A percentile compares a stretch with the other conserved stretches of the same genome.
These are phyloP conservation scores for Waltergamsia citrina DNA, from an alignment of 2,329 filamentous ascomycete species.

Conservation along the genomic window DNA sequence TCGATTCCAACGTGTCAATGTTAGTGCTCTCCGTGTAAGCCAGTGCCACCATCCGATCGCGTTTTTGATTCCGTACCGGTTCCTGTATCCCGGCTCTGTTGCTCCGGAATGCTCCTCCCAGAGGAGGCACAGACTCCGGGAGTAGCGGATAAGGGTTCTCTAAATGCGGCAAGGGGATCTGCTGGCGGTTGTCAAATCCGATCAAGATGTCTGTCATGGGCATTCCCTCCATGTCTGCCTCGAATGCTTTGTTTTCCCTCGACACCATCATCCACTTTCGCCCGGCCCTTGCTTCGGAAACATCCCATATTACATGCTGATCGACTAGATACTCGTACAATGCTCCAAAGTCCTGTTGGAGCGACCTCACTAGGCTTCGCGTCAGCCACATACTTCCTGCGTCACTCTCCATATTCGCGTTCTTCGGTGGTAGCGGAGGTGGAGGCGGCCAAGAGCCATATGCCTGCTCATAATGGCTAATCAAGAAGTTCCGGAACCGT, in stretches of 20 bases:
- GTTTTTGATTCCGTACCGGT: background rate
- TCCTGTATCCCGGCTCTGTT: conserved; percentile 2
- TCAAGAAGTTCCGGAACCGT: conserved; percentile 50
- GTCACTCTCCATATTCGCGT: conserved; percentile 8
- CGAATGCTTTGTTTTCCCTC: conserved; percentile 32
- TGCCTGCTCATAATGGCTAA: conserved; percentile 42
- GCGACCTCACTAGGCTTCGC: conserved; percentile 40
- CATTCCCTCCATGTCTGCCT: conserved; percentile 41
- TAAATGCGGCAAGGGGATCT: conserved; percentile 57
- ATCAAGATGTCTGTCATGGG: conserved; percentile 58
- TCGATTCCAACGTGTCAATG: conserved; percentile 43
- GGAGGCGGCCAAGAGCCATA: conserved; percentile 55
- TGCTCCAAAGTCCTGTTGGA: conserved; percentile 59
- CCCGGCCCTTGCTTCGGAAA: conserved; percentile 47
- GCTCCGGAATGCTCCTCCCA: background rate
- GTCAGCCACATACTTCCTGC: conserved; percentile 49
- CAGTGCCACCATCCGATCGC: conserved; percentile 41
- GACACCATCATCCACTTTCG: conserved; percentile 57
- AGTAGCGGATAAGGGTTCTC: conserved; percentile 58
- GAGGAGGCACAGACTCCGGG: conserved; percentile 38
- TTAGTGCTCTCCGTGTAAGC: conserved; percentile 53
- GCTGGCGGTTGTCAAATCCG: conserved; percentile 52
- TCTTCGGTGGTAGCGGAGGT: conserved; percentile 30
- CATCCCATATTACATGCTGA: conserved; percentile 56
- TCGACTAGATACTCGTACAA: conserved; percentile 65